Percentiles rank a stretch among this genome's conserved stretches.
phyloP scores from a whole-genome alignment of 2,329 filamentous ascomycete genomes.

The Penicillium sp. region DNA sequence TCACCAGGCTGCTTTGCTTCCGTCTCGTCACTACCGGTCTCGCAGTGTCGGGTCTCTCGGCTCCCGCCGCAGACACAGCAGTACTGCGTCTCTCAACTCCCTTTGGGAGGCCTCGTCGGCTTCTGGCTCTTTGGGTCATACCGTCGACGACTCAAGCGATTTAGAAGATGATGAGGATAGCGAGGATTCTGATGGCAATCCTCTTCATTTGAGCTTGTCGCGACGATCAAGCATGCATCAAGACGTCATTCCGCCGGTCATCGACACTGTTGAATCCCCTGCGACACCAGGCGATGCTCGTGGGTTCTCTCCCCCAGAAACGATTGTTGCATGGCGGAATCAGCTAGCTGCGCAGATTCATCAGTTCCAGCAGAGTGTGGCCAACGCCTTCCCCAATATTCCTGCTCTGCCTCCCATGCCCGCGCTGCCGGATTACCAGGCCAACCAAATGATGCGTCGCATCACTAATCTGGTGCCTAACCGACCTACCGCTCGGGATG shows the following conservation, averaged over 20 bases:
- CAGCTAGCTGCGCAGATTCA: conserved; percentile 72
- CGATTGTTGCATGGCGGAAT: conserved; percentile 69
- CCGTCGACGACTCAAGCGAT: conserved; percentile 42
- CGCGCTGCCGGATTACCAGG: conserved; percentile 69
- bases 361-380: conserved; percentile 70
- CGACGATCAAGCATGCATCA: conserved; percentile 39
- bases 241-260: conserved; percentile 27
- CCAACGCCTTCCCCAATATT: conserved; percentile 64
- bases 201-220: conserved; percentile 30
- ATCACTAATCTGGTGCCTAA: conserved; percentile 72
- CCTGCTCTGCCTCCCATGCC: conserved; percentile 60
- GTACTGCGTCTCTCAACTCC: conserved; percentile 64
- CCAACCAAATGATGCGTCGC: conserved; percentile 67
- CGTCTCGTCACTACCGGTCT: conserved; percentile 63
- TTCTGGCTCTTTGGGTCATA: conserved; percentile 46
- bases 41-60: conserved; percentile 60
- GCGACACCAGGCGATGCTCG: conserved; percentile 27
- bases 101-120: conserved; percentile 60
- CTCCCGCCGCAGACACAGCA: conserved; percentile 57
- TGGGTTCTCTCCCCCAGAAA: conserved; percentile 55
- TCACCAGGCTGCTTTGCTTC: conserved; percentile 61
- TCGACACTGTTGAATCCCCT: conserved; percentile 25
- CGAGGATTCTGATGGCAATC: conserved; percentile 20
- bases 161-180: conserved; percentile 24
- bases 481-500: conserved; percentile 53